Base-by-base conservation (phyloP, 306 rosid genomes). In the Vachellia collinsii region DNA sequence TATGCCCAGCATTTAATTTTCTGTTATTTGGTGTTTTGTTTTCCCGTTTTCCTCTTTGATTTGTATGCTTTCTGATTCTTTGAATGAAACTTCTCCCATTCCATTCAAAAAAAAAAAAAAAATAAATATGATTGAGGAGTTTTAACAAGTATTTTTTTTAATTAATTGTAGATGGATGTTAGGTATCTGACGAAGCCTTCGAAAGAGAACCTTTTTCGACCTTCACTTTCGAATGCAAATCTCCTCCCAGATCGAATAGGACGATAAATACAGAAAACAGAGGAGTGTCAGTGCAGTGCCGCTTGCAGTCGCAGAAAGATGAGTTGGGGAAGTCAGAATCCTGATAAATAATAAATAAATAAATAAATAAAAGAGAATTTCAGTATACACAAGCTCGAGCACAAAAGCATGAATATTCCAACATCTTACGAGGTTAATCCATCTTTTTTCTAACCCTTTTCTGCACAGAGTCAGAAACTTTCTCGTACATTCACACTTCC, bases 331-430 rank as follows among this genome's bases (percentile, higher is more conserved):
- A 37, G 71, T 65, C 47, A 38, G 44, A 65, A 65, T 2, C 25
- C 47, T 17, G 71, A 38, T 37, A 17, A 38, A 8, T n/a, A 37
- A 65, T 13, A 63, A 29, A 38, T 36, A 13, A 47, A 50, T 50
- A 50, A 50, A 50, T 16, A 53, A 17, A 51, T 13, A 51, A 53
- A 53, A 50, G 41, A 41, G 73, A 51, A 68, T 20, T 68, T 34
- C 50, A 68, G 73, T 8, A n/a, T 5, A 41, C 36, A n/a, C 17
- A 13, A 68, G 51, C 51, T 41, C 1, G 16, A 68, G 50, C 73
- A 41, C 29, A 9, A 65, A 65, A 65, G 71, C 71, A 65, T 65
- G 38, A 38, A 19, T 4, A 19, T 68, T 68, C 73, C 47, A 38
- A 20, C 11, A 6, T 3, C 36, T 38, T 6, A 65, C 17, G 22